A percentile compares a stretch with the other conserved stretches of the same genome.
phyloP scores from a whole-genome alignment of 345 rosid genomes.

The Populus pruinosa region DNA sequence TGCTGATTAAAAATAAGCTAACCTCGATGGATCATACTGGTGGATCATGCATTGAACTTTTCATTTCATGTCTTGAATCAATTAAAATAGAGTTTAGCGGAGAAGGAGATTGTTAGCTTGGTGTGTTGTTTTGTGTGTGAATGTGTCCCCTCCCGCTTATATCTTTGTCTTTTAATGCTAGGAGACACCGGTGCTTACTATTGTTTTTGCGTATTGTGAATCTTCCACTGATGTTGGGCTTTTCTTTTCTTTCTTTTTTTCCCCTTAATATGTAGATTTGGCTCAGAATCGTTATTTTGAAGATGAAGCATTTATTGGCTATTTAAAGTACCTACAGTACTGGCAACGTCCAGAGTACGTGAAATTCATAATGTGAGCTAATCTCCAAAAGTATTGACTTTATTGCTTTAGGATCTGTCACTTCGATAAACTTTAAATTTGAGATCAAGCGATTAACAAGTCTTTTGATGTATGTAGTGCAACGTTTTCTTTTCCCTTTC shows the following conservation, averaged over 20 bases:
- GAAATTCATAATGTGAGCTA: constrained; percentile 83
- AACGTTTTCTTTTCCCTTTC: background rate
- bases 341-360: constrained; percentile 93
- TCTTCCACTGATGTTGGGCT: constrained; percentile 10
- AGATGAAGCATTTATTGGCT: constrained; percentile 93
- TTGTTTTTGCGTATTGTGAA: background rate
- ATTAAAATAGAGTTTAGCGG: background rate
- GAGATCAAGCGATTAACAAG: background rate
- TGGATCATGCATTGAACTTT: background rate
- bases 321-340: constrained; percentile 92
- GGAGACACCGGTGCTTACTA: background rate
- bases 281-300: constrained; percentile 99
- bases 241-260: constrained; percentile 2
- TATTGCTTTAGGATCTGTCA: constrained; percentile 2
- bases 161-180: background rate
- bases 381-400: background rate
- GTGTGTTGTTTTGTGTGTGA: background rate
- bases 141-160: background rate
- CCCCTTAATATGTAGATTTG: constrained; percentile 52
- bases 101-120: background rate
- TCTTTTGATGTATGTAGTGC: background rate
- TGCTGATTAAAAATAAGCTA: background rate
- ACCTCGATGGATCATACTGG: background rate
- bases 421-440: constrained; percentile 1
- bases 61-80: background rate